phyloP scores from a whole-genome alignment of 2,329 filamentous ascomycete genomes.

The Byssoonygena ceratinophila region DNA sequence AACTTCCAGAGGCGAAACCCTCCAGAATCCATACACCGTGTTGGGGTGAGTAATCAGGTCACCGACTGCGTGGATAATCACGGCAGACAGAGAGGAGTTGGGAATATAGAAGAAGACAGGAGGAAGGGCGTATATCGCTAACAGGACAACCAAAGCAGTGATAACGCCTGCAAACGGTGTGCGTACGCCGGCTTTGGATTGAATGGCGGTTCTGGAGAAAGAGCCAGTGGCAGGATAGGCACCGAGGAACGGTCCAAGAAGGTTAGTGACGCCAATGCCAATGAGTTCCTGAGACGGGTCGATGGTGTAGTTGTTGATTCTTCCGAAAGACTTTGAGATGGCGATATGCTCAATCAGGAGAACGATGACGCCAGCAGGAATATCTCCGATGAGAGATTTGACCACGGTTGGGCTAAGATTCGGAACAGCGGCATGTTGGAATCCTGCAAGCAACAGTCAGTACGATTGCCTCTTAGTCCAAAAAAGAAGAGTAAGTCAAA shows the following conservation, averaged over 20 bases:
- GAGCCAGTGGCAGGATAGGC: constrained; percentile 89
- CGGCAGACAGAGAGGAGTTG: constrained; percentile 64
- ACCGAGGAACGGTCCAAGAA: constrained; percentile 83
- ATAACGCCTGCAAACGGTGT: constrained; percentile 86
- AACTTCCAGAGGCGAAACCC: constrained; percentile 79
- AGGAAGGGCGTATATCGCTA: constrained; percentile 81
- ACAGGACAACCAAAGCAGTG: constrained; percentile 70
- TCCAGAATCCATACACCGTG: constrained; percentile 91
- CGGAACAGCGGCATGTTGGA: constrained; percentile 67
- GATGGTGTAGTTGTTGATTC: constrained; percentile 92
- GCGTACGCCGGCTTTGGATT: constrained; percentile 88
- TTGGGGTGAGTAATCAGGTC: constrained; percentile 87
- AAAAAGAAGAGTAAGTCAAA: background rate
- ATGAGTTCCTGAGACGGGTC: constrained; percentile 93
- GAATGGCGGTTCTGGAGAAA: constrained; percentile 92
- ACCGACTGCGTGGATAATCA: constrained; percentile 92
- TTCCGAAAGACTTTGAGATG: constrained; percentile 91
- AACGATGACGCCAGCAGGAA: constrained; percentile 86
- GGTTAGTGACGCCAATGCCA: constrained; percentile 80
- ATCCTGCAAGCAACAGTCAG: constrained; percentile 42
- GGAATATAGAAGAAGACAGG: constrained; percentile 92
- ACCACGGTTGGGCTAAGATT: constrained; percentile 57
- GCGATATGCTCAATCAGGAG: constrained; percentile 93
- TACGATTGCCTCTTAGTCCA: constrained; percentile 1
- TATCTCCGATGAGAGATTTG: constrained; percentile 54